Evolutionary conservation across 495 filamentous ascomycete genomes (phyloP), one percentile per base, ranked within the genome.

Genomic region (Paragyromitra xinjiangensis): DNA sequence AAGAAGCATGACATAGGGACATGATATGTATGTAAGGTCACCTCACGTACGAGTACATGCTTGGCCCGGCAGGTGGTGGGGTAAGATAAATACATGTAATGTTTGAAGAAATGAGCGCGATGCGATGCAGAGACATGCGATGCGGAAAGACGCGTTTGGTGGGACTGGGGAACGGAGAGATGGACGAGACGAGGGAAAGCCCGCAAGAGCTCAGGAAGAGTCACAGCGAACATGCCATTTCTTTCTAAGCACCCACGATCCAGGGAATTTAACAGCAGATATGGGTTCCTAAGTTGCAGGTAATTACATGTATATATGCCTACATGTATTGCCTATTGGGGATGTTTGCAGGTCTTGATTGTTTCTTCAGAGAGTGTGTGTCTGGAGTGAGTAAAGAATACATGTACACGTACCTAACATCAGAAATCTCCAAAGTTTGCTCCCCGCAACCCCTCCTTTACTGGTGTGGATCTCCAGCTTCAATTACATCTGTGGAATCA

Each of bases 381-480:
- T 29, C 26, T 24, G 44, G n/a, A n/a, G 37, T 19, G 8, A 53
- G n/a, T 1, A 53, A 29, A 14, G 56, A 55, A 50, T n/a, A 5
- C 16, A 50, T 16, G 5, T 51, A 58, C 26, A 48, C 4, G 22
- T 64, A 50, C 22, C 39, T 64, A 50, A 37, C 9, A 48, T 61
- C 53, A 69, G 75, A 64, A 29, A 7, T 39, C 26, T 24, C 29
- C 40, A 70, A 42, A 64, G 58, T 78, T 78, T 66, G 59, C 66
- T 45, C 58, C 65, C 40, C 58, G 40, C 50, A 78, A 71, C 77
- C 77, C 73, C 65, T 78, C 77, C 59, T 77, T 66, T 78, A 65
- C 56, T 64, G 19, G 56, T 55, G 64, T 51, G 76, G 66, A 65
- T 64, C 73, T 78, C 64, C 69, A 56, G 24, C 24, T 78, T 64